Conservation (phyloP, 257 asterid species). For the Datura wrightii region DNA sequence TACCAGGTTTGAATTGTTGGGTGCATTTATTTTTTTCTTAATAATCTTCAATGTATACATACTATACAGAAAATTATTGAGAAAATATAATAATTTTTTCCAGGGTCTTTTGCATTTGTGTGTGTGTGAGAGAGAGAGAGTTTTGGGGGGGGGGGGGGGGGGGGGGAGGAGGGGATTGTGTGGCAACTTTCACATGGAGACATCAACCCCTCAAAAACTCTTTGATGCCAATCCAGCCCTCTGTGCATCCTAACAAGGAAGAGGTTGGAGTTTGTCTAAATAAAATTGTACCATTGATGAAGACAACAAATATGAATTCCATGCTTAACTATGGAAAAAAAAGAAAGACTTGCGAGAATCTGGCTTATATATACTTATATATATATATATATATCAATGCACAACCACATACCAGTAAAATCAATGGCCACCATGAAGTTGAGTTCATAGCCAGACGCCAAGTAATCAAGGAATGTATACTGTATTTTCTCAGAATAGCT, state of each 20-base stretch:
- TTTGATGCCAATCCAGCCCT: constrained; percentile 5
- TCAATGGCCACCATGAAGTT: constrained; percentile 99
- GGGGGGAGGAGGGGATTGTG: neutral
- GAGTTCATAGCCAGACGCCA: constrained; percentile 90
- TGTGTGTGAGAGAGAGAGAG: no score
- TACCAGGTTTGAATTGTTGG: neutral
- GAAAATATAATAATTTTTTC: neutral
- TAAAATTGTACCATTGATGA: neutral
- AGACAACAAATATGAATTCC: constrained; percentile 2
- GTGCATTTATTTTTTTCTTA: neutral
- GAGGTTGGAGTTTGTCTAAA: constrained; percentile 1
- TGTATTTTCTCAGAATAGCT: constrained; percentile 74
- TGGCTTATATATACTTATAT: neutral
- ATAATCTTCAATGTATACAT: neutral
- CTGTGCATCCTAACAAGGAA: constrained; percentile 3
- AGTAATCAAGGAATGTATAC: constrained; percentile 91
- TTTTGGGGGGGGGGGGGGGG: neutral
- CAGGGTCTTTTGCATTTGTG: neutral
- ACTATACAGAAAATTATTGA: neutral
- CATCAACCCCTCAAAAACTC: neutral
- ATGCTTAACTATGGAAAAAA: constrained; percentile 7
- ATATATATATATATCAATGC: no score
- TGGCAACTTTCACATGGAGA: neutral
- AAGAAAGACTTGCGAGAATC: neutral
- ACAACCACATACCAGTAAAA: constrained; percentile 76